These are phyloP conservation scores for Aureobasidium uvarum DNA, from an alignment of 2,329 filamentous ascomycete species.

Conservation along the genomic window DNA sequence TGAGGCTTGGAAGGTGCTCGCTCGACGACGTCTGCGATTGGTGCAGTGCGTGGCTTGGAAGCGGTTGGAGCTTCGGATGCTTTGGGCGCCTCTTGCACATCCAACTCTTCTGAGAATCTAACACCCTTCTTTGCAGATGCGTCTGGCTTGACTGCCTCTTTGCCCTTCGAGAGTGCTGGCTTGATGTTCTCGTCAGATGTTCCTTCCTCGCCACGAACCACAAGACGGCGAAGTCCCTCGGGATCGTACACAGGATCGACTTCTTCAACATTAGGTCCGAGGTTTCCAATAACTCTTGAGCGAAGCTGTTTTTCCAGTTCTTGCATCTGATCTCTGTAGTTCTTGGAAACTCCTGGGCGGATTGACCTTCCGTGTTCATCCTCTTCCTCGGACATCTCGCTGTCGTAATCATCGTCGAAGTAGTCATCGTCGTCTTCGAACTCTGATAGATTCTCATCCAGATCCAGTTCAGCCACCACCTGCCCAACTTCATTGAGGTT, in stretches of 20 bases:
- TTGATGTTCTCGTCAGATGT: slow-evolving; percentile 29
- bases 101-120: slow-evolving; percentile 72
- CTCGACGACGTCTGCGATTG: slow-evolving; percentile 40
- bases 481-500: slow-evolving; percentile 83
- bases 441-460: slow-evolving; percentile 63
- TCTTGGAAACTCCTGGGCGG: slow-evolving; percentile 64
- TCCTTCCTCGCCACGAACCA: slow-evolving; percentile 42
- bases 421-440: slow-evolving; percentile 55
- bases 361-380: slow-evolving; percentile 75
- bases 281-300: slow-evolving; percentile 55
- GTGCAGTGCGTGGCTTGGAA: slow-evolving; percentile 6
- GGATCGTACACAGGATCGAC: slow-evolving; percentile 39
- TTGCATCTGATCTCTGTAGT: slow-evolving; percentile 79
- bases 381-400: slow-evolving; percentile 61
- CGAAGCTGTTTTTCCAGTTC: slow-evolving; percentile 78
- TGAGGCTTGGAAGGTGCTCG: slow-evolving; percentile 29
- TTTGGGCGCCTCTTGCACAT: slow-evolving; percentile 51
- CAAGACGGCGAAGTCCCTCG: slow-evolving; percentile 59
- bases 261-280: slow-evolving; percentile 51
- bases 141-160: slow-evolving; percentile 28
- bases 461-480: slow-evolving; percentile 85
- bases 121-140: slow-evolving; percentile 63
- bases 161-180: slow-evolving; percentile 25
- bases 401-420: slow-evolving; percentile 45
- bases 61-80: not conserved